phyloP scores from a whole-genome alignment of 257 asterid species.

The Nicotiana tomentosiformis region DNA sequence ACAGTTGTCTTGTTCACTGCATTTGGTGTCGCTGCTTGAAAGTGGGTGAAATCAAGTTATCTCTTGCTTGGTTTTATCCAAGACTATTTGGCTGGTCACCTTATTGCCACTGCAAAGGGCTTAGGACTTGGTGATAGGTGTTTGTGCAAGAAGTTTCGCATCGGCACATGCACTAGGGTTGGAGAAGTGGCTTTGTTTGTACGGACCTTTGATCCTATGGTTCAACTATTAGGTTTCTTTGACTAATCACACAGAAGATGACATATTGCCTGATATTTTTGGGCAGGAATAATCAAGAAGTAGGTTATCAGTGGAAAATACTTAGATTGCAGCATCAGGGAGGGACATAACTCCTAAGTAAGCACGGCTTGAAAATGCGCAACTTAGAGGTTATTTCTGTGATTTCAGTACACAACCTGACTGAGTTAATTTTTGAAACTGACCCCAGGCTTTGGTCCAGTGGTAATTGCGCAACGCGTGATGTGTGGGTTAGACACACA shows the following conservation, averaged over 20 bases:
- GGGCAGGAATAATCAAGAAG: not conserved
- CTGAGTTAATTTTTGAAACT: not conserved
- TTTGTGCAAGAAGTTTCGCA: not conserved
- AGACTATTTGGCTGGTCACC: not conserved
- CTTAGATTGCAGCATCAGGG: not conserved
- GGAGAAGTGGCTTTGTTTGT: constrained; percentile 2
- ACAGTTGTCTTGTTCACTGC: not conserved
- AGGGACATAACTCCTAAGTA: not conserved
- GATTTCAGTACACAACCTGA: not conserved
- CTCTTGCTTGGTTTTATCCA: not conserved
- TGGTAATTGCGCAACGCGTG: not conserved
- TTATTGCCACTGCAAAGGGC: not conserved
- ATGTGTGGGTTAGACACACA: not conserved
- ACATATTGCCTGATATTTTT: not conserved
- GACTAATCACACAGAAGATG: not conserved
- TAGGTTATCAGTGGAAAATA: not conserved
- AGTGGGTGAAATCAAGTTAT: not conserved
- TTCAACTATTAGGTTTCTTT: not conserved
- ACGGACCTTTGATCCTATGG: not conserved
- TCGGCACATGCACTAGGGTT: not conserved
- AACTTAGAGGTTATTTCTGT: not conserved
- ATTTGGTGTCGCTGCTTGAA: not conserved
- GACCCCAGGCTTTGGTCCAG: not conserved
- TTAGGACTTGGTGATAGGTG: not conserved
- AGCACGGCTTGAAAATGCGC: not conserved